Base-by-base conservation (phyloP, 371 early-diverging fungal genomes). In the Apophysomyces sp. region DNA sequence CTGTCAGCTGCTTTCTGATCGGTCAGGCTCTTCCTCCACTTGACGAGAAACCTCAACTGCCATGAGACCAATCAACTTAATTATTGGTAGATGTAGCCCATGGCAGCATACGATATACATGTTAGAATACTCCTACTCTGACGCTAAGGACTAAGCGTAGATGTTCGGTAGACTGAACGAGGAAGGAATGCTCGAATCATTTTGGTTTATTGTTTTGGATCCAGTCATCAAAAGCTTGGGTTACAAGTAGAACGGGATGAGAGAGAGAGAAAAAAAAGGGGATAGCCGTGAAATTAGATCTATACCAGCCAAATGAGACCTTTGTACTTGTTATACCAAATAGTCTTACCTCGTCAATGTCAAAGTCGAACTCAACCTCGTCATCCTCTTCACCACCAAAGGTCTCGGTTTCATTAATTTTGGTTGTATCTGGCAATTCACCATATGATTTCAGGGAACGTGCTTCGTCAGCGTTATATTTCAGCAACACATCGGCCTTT, bases 381-480 rank as follows among this genome's bases (percentile, higher is more conserved):
- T 91, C 90, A 52, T 91, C 90, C 51, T 87, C 89, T 61, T 86
- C 87, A 53, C 77, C 82, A 68, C 83, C 89, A 70, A 84, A 87
- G 52, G 84, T 84, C 58, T 89, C 89, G 30, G 86, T 86, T 73
- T 93, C 93, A 61, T 91, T 91, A 62, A 90, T 88, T 79, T 89
- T 89, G 69, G 91, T 86, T 72, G 83, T 91, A 66, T 98, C 99
- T n/a, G 99, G 97, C 68, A 99, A 85, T 82, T 99, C 96, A 59
- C 98, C 98, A 65, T 94, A 92, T 39, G 94, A 84, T 79, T 95
- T 97, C 66, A 99, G 82, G 73, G 90, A 85, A 69, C 97, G 87
- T n/a, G 98, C 98, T 86, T 99, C 99, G 62, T 98, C 97, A 58
- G 97, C 91, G 60, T 89, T 94, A 80, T 99, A 99, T 83, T 98